Conservation (phyloP, 2,329 filamentous ascomycete species). For the Colletotrichum tamarilloi region DNA sequence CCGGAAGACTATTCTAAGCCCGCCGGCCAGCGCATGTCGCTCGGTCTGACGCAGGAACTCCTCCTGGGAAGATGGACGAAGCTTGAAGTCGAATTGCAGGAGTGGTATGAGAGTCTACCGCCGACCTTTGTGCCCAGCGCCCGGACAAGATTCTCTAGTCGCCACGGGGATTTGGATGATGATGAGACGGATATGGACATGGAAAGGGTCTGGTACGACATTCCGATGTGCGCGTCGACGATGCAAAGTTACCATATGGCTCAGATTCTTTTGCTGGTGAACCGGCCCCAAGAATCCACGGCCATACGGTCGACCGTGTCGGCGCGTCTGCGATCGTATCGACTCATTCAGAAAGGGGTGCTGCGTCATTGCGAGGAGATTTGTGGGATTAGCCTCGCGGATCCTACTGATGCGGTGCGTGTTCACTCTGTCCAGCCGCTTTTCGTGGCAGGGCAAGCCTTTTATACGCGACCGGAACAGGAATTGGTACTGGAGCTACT, state of each 20-base stretch:
- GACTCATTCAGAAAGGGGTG: not conserved
- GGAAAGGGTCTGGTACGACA: conserved; percentile 71
- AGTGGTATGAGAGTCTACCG: not conserved
- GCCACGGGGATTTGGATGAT: no score
- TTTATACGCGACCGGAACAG: conserved; percentile 69
- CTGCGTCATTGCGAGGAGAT: not conserved
- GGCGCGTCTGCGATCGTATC: conserved; percentile 9
- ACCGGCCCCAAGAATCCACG: conserved; percentile 5
- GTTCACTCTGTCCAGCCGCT: conserved; percentile 12
- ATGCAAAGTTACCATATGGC: conserved; percentile 76
- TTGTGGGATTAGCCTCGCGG: conserved; percentile 14
- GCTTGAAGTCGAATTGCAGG: conserved; percentile 2
- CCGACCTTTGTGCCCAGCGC: not conserved
- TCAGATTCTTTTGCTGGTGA: conserved; percentile 65
- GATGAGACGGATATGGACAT: conserved; percentile 46
- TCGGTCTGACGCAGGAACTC: conserved; percentile 4
- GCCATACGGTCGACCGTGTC: conserved; percentile 5
- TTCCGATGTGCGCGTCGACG: conserved; percentile 72
- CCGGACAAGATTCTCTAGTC: not conserved
- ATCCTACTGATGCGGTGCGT: not conserved
- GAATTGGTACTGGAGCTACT: conserved; percentile 65
- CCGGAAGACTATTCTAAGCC: not conserved
- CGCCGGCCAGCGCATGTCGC: not conserved
- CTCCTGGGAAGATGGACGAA: conserved; percentile 28
- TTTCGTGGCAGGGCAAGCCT: conserved; percentile 10